Percentiles rank a stretch among this genome's conserved stretches.
Conservation (phyloP, 345 rosid genomes). For the Geranium rotundifolium region DNA sequence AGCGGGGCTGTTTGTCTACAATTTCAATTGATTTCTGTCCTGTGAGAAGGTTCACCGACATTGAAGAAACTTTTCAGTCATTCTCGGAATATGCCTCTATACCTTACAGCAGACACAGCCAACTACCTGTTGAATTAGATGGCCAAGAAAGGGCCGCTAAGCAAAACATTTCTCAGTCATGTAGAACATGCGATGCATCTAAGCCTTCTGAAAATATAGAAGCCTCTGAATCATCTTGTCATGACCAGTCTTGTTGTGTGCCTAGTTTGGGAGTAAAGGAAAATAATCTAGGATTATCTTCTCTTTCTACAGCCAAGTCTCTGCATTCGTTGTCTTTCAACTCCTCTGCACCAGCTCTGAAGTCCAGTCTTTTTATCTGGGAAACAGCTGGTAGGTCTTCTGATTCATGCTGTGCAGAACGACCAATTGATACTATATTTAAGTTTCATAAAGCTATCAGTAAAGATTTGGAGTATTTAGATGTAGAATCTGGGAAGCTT, state of each 20-base stretch:
- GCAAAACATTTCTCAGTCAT: conserved; percentile 25
- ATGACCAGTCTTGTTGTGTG: conserved; percentile 58
- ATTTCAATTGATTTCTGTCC: conserved; percentile 46
- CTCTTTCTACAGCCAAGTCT: conserved; percentile 57
- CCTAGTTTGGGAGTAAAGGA: conserved; percentile 75
- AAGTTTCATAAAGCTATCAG: conserved; percentile 86
- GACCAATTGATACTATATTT: conserved; percentile 84
- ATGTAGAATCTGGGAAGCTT: conserved; percentile 80
- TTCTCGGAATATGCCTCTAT: conserved; percentile 32
- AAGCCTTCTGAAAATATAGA: conserved; percentile 18
- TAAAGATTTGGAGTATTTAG: conserved; percentile 83
- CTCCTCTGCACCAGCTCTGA: conserved; percentile 61
- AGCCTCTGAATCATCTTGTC: conserved; percentile 25
- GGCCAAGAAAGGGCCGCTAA: conserved; percentile 36
- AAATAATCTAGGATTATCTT: conserved; percentile 51
- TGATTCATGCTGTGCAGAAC: conserved; percentile 31
- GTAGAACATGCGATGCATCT: conserved; percentile 17
- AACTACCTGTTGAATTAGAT: conserved; percentile 19
- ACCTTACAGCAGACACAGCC: conserved; percentile 15
- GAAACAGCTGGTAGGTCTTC: conserved; percentile 48
- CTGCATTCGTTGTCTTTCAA: conserved; percentile 56
- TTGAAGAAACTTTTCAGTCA: conserved; percentile 46
- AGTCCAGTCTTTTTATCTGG: conserved; percentile 84
- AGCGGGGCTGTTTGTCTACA: conserved; percentile 55
- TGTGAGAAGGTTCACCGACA: conserved; percentile 37